These are phyloP conservation scores for Fusarium torulosum DNA, from an alignment of 2,329 filamentous ascomycete species.

Conservation along the genomic window DNA sequence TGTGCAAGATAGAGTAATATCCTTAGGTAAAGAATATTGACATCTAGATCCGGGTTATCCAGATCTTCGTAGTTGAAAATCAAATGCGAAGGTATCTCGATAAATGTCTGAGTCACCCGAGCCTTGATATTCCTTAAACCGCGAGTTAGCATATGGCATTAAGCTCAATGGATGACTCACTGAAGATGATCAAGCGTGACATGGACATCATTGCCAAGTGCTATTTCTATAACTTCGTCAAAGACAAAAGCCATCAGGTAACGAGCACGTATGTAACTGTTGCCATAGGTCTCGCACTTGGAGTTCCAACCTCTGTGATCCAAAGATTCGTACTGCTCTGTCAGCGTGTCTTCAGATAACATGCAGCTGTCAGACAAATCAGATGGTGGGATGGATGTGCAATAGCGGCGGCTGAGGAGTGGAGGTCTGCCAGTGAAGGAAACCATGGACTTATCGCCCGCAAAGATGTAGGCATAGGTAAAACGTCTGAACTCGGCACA, in stretches of 20 bases:
- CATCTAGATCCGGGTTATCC: constrained; percentile 48
- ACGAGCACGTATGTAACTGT: constrained; percentile 62
- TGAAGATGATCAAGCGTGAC: constrained; percentile 39
- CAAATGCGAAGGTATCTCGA: constrained; percentile 55
- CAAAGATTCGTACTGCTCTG: constrained; percentile 47
- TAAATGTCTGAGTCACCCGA: constrained; percentile 50
- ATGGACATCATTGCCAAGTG: constrained; percentile 55
- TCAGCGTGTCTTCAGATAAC: constrained; percentile 55
- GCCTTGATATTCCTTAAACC: constrained; percentile 54
- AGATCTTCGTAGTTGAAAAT: constrained; percentile 56
- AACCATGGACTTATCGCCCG: constrained; percentile 63
- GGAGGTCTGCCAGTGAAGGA: constrained; percentile 69
- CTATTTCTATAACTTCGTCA: constrained; percentile 72
- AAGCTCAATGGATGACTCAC: constrained; percentile 25
- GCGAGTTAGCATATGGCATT: constrained; percentile 11
- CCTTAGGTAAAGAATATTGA: constrained; percentile 56
- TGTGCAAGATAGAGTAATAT: constrained; percentile 63
- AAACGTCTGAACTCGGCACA: constrained; percentile 51
- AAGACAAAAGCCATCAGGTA: constrained; percentile 62
- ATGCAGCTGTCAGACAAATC: constrained; percentile 66
- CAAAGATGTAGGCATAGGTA: constrained; percentile 55
- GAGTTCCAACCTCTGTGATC: constrained; percentile 68
- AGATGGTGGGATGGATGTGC: constrained; percentile 64
- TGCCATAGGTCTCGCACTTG: constrained; percentile 56
- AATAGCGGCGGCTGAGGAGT: constrained; percentile 64